These are phyloP conservation scores for Verticillium nonalfalfae DNA, from an alignment of 2,329 filamentous ascomycete genomes.

Conservation along the genomic window DNA sequence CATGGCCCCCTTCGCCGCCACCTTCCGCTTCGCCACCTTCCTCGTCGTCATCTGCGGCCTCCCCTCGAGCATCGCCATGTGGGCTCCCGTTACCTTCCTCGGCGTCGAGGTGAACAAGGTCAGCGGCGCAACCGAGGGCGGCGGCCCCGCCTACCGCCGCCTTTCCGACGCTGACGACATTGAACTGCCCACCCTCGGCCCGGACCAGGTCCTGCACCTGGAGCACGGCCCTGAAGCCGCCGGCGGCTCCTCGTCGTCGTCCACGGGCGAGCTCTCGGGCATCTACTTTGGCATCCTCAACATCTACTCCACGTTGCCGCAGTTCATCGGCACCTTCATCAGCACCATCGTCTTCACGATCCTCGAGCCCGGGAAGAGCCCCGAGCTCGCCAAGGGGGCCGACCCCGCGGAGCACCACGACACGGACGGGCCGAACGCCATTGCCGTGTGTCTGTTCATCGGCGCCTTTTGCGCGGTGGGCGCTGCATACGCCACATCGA, in stretches of 20 bases:
- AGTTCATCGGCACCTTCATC: slow-evolving; percentile 90
- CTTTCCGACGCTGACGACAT: slow-evolving; percentile 42
- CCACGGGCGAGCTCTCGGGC: slow-evolving; percentile 76
- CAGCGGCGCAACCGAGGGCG: slow-evolving; percentile 39
- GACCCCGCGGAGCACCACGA: slow-evolving; percentile 51
- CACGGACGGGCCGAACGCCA: slow-evolving; percentile 78
- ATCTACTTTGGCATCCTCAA: slow-evolving; percentile 97
- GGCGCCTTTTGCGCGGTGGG: slow-evolving; percentile 61
- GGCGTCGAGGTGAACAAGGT: slow-evolving; percentile 92
- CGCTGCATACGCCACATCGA: slow-evolving; percentile 53
- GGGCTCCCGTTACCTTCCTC: slow-evolving; percentile 88
- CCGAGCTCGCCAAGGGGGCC: slow-evolving; percentile 60
- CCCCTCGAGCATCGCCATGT: slow-evolving; percentile 81
- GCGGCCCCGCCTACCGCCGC: slow-evolving; percentile 30
- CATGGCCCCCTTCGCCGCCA: slow-evolving; percentile 77
- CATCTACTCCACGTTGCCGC: slow-evolving; percentile 88
- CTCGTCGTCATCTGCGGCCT: slow-evolving; percentile 83
- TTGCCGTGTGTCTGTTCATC: slow-evolving; percentile 87
- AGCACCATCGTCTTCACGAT: slow-evolving; percentile 88
- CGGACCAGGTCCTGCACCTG: slow-evolving; percentile 46
- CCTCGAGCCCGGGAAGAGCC: slow-evolving; percentile 79
- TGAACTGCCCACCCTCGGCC: slow-evolving; percentile 31
- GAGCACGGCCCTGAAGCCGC: slow-evolving; percentile 38
- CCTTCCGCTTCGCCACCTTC: slow-evolving; percentile 73
- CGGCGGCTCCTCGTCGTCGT: slow-evolving; percentile 24